Percentiles rank a stretch among this genome's conserved stretches.
phyloP scores from a whole-genome alignment of 1,139 yeast genomes.

The Pichia sp. region DNA sequence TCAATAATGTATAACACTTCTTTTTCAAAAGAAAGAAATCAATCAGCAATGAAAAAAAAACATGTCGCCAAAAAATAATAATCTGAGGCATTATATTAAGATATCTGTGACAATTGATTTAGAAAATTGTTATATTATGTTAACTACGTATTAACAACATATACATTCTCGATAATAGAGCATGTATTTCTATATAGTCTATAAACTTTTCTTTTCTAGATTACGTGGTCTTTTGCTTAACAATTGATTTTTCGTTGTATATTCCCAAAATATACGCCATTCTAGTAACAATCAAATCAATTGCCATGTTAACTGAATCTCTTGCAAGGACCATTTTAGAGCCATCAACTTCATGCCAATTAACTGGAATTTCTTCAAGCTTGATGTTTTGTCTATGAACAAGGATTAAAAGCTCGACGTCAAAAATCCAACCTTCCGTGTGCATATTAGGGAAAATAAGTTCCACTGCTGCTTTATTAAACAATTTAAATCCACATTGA shows the following conservation, averaged over 20 bases:
- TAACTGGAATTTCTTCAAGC: constrained; percentile 74
- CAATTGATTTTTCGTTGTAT: constrained; percentile 34
- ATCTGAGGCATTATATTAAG: too few relatives aligned
- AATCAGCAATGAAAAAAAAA: too few relatives aligned
- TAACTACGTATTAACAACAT: too few relatives aligned
- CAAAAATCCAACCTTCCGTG: constrained; percentile 97
- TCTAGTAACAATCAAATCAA: constrained; percentile 85
- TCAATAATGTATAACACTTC: too few relatives aligned
- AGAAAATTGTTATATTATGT: too few relatives aligned
- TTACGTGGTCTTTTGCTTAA: neutral
- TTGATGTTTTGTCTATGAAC: constrained; percentile 66
- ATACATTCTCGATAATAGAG: too few relatives aligned
- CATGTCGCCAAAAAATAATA: too few relatives aligned
- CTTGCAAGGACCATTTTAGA: constrained; percentile 88
- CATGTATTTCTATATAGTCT: too few relatives aligned
- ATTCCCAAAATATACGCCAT: constrained; percentile 82
- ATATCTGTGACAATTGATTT: too few relatives aligned
- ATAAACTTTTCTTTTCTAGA: neutral
- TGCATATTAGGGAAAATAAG: constrained; percentile 85
- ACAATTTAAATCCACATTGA: constrained; percentile 95
- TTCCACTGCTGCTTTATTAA: constrained; percentile 60
- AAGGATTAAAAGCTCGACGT: constrained; percentile 81
- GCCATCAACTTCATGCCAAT: constrained; percentile 97
- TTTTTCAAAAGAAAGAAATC: too few relatives aligned
- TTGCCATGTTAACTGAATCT: constrained; percentile 92